These are phyloP conservation scores for Abortiporus biennis DNA, from an alignment of 1,284 basidiomycete genomes.

Conservation along the genomic window DNA sequence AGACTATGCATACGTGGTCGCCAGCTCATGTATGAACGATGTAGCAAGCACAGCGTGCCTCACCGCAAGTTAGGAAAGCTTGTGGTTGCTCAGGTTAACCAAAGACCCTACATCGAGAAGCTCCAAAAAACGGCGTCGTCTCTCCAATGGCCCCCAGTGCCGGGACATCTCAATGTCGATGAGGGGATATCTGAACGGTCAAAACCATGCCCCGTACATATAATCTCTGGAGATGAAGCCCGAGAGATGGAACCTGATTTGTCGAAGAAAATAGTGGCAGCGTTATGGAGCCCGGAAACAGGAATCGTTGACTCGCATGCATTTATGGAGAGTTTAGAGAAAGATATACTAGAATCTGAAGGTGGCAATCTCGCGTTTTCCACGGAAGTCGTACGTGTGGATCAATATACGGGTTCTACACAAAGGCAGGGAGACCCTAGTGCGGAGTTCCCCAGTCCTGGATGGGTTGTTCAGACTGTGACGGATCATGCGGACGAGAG, in stretches of 20 bases:
- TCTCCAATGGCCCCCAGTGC: slow-evolving; percentile 42
- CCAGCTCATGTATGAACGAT: slow-evolving; percentile 79
- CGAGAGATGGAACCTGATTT: slow-evolving; percentile 80
- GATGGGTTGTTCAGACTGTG: slow-evolving; percentile 70
- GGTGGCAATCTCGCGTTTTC: slow-evolving; percentile 75
- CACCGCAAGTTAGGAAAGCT: slow-evolving; percentile 83
- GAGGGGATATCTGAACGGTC: slow-evolving; percentile 9
- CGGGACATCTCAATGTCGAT: slow-evolving; percentile 13
- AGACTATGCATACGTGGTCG: slow-evolving; percentile 84
- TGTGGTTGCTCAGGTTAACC: slow-evolving; percentile 68
- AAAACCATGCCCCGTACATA: slow-evolving; percentile 51
- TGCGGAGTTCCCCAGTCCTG: slow-evolving; percentile 25
- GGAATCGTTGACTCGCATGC: slow-evolving; percentile 90
- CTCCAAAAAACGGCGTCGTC: slow-evolving; percentile 60
- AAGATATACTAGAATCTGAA: slow-evolving; percentile 69
- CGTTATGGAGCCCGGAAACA: slow-evolving; percentile 81
- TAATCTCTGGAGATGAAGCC: slow-evolving; percentile 72
- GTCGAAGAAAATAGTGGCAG: slow-evolving; percentile 61
- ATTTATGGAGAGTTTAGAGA: slow-evolving; percentile 75
- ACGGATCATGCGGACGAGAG: slow-evolving; percentile 42
- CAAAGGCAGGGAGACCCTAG: slow-evolving; percentile 19
- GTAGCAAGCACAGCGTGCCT: slow-evolving; percentile 60
- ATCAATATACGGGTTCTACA: slow-evolving; percentile 37
- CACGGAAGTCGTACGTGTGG: slow-evolving; percentile 86
- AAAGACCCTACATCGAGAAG: slow-evolving; percentile 64